These are phyloP conservation scores for Metschnikowia reukaufii DNA, from an alignment of 805 yeast genomes.

Conservation along the genomic window DNA sequence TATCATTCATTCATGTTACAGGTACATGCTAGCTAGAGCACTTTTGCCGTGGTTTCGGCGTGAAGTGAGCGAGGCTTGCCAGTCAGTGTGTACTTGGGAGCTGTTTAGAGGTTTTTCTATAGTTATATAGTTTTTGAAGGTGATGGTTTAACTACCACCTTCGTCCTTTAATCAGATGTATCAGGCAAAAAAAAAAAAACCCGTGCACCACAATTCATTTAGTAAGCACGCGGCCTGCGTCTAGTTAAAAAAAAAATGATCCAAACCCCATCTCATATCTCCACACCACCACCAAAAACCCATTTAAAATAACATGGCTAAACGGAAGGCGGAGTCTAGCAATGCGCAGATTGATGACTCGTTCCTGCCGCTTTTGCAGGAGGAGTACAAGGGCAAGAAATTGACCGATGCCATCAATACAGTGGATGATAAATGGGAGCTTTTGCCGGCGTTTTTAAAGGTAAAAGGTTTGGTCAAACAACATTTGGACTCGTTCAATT, in stretches of 20 bases:
- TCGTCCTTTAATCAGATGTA: no score
- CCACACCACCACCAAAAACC: not conserved
- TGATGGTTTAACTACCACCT: no score
- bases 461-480: conserved; percentile 97
- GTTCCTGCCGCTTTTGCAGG: conserved; percentile 75
- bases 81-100: no score
- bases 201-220: conserved; percentile 16
- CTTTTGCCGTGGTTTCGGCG: no score
- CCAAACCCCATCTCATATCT: not conserved
- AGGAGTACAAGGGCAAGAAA: conserved; percentile 80
- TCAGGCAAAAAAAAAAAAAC: no score
- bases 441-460: conserved; percentile 91
- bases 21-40: no score
- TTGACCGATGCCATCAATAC: conserved; percentile 86
- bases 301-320: conserved; percentile 11
- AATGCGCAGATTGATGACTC: conserved; percentile 47
- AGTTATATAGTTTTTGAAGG: no score
- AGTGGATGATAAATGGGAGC: conserved; percentile 95
- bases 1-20: no score
- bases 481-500: conserved; percentile 97
- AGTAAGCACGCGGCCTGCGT: not conserved
- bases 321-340: conserved; percentile 15
- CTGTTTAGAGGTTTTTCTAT: no score
- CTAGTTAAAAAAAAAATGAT: conserved; percentile 6
- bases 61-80: no score